Base-by-base conservation (phyloP, 208 protist genomes). In the Acanthamoeba triangularis region DNA sequence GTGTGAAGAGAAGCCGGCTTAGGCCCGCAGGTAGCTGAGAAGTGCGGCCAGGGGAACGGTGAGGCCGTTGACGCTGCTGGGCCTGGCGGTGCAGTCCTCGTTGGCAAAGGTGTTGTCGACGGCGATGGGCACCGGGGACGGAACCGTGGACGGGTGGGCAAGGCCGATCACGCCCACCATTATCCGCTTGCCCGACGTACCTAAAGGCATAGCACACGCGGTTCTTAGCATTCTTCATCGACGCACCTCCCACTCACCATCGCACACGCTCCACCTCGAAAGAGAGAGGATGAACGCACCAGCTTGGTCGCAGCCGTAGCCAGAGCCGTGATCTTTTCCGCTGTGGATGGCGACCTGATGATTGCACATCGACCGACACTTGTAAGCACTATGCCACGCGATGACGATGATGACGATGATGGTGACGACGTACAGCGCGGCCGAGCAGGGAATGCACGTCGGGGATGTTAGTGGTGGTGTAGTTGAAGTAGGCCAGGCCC, bases 91-190 rank as follows among this genome's bases (percentile, higher is more conserved):
- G 67, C 67, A 74, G 67, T 74, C 67, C 67, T 10, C 67, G 33
- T 74, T 74, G 28, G 25, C 28, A 25, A 74, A 74, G 67, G 20
- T 74, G 72, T 80, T 80, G 72, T 80, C 33, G 18, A 80, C 72
- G 18, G 72, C 16, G 72, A 80, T 80, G 72, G 72, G 72, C 72
- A 47, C 35, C 16, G 72, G 8, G 20, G 33, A 13, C 7, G 72
- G 33, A 28, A 30, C 20, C 23, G 35, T 47, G 33, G 72, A 69
- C 61, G 61, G 14, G 72, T 47, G 13, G 33, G 72, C 33, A 14
- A 80, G n/a, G 72, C 72, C 72, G 33, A 80, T 80, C 35, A 80
- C 72, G 30, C 72, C 72, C 41, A 80, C 72, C 72, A 80, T 37
- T 1, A 80, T 25, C 14, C 72, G 72, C 33, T 16, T 23, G 72